Percentiles rank a stretch among this genome's conserved stretches.
Conservation (phyloP, 2,329 filamentous ascomycete species). For the Xylaria sp. region DNA sequence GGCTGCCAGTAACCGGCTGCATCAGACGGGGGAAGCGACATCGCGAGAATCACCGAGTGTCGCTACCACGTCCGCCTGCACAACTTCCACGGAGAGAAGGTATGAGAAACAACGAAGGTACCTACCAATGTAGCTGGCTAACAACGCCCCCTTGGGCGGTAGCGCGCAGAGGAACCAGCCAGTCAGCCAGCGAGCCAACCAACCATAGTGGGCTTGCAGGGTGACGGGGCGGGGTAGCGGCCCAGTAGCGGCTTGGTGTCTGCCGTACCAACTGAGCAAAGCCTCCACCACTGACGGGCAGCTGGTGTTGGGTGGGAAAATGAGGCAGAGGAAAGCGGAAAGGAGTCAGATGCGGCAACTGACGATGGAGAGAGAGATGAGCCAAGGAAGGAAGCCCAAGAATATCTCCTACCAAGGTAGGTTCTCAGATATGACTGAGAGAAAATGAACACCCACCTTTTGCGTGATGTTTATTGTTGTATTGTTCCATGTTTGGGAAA, state of each 20-base stretch:
- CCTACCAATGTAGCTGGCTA: slow-evolving; percentile 21
- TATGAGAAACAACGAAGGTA: slow-evolving; percentile 10
- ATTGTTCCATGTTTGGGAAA: slow-evolving; percentile 3
- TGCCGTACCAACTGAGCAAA: slow-evolving; percentile 26
- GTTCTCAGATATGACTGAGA: slow-evolving; percentile 9
- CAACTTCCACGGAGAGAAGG: not conserved
- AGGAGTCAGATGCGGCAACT: not conserved
- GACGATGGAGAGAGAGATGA: not conserved
- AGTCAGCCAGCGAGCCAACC: slow-evolving; percentile 19
- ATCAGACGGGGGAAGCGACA: slow-evolving; percentile 19
- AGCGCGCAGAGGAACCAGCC: slow-evolving; percentile 33
- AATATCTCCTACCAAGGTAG: not conserved
- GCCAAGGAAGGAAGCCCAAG: not conserved
- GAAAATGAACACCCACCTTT: slow-evolving; percentile 4
- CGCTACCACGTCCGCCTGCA: slow-evolving; percentile 22
- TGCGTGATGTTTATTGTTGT: not conserved
- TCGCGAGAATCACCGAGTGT: slow-evolving; percentile 23
- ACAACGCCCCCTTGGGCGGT: slow-evolving; percentile 27
- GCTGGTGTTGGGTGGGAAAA: slow-evolving; percentile 24
- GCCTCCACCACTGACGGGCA: slow-evolving; percentile 32
- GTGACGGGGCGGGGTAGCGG: slow-evolving; percentile 30
- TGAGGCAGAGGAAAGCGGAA: slow-evolving; percentile 2
- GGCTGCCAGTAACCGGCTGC: slow-evolving; percentile 35
- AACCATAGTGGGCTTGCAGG: slow-evolving; percentile 29
- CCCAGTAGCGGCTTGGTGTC: not conserved